Percentiles rank a stretch among this genome's conserved stretches.
These are phyloP conservation scores for Suhomyces sp. DNA, from an alignment of 805 yeast species.

Conservation along the genomic window DNA sequence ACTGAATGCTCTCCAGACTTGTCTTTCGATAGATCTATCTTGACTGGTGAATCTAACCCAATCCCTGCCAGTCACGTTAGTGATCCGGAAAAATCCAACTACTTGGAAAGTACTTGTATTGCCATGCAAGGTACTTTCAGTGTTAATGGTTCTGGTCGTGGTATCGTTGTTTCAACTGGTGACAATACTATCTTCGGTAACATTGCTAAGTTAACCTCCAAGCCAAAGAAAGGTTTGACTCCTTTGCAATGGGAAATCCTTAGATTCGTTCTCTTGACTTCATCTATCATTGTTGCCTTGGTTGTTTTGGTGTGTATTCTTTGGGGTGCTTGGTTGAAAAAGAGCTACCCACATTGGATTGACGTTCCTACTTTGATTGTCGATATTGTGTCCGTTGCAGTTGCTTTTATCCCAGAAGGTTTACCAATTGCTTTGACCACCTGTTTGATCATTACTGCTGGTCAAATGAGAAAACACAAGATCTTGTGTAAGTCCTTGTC, in stretches of 20 bases:
- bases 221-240: slow-evolving; percentile 38
- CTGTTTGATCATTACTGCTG: slow-evolving; percentile 49
- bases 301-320: slow-evolving; percentile 31
- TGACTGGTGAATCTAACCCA: slow-evolving; percentile 51
- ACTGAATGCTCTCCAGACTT: slow-evolving; percentile 35
- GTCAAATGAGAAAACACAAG: slow-evolving; percentile 43
- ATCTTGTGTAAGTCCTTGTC: slow-evolving; percentile 47
- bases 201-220: slow-evolving; percentile 42
- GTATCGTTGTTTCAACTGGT: slow-evolving; percentile 45
- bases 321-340: slow-evolving; percentile 47
- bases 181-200: slow-evolving; percentile 47
- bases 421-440: slow-evolving; percentile 52
- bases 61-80: slow-evolving; percentile 26
- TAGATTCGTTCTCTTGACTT: slow-evolving; percentile 31
- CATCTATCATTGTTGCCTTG: slow-evolving; percentile 21
- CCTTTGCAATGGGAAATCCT: slow-evolving; percentile 44
- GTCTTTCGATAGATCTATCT: slow-evolving; percentile 45
- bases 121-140: slow-evolving; percentile 49
- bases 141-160: slow-evolving; percentile 44
- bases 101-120: slow-evolving; percentile 42
- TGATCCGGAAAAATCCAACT: slow-evolving; percentile 34
- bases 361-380: slow-evolving; percentile 40
- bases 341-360: slow-evolving; percentile 42
- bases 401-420: slow-evolving; percentile 54
- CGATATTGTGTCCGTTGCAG: slow-evolving; percentile 46